phyloP scores from a whole-genome alignment of 768 basidiomycete species.

The Tephrocybe rancida region DNA sequence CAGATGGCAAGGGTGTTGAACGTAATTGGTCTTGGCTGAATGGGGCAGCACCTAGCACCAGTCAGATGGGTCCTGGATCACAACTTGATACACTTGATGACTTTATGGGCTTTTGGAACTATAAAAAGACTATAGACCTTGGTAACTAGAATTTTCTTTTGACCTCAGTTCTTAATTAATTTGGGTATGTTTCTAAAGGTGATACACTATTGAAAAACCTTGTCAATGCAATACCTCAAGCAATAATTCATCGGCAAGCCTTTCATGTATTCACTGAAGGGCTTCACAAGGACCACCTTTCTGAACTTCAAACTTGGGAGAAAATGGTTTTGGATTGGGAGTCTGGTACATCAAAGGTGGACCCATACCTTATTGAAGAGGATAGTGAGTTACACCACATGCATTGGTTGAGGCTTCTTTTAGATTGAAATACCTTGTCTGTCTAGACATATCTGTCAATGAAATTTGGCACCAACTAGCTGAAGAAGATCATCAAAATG shows the following conservation, averaged over 20 bases:
- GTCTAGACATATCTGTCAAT: conserved; percentile 4
- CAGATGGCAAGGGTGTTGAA: conserved; percentile 20
- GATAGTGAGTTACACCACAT: too few relatives aligned
- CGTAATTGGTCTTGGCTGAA: conserved; percentile 31
- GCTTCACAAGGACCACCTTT: conserved; percentile 1
- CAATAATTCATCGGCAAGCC: conserved; percentile 10
- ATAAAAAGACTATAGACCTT: conserved; percentile 17
- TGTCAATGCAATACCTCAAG: conserved; percentile 10
- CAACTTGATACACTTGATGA: conserved; percentile 27
- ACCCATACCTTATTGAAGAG: conserved; percentile 11
- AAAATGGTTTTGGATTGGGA: conserved; percentile 11
- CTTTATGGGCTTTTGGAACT: conserved; percentile 23
- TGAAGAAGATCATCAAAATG: too few relatives aligned
- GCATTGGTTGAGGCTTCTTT: background rate
- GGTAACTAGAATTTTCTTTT: conserved; percentile 5
- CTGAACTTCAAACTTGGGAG: background rate
- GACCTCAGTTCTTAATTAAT: too few relatives aligned
- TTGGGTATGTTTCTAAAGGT: conserved; percentile 5
- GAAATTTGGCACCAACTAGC: too few relatives aligned
- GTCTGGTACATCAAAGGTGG: background rate
- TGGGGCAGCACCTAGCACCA: conserved; percentile 11
- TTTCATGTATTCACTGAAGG: conserved; percentile 6
- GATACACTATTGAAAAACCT: conserved; percentile 6
- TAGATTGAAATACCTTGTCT: background rate
- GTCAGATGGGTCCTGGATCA: conserved; percentile 22